phyloP scores from a whole-genome alignment of 768 basidiomycete genomes.

The Hericium rajendrae region DNA sequence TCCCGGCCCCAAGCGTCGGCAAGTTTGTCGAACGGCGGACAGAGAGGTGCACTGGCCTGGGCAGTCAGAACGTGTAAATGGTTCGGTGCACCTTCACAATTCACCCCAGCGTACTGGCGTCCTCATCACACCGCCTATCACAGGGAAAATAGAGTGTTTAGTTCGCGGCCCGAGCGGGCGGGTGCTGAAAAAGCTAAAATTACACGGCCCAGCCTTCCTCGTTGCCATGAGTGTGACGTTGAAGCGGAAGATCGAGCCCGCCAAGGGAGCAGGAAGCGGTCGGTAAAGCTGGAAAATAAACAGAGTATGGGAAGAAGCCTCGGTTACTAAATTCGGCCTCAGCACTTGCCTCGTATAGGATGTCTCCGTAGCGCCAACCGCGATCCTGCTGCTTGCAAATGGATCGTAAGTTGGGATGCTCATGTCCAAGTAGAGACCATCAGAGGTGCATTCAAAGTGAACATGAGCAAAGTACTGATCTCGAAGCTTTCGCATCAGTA shows the following conservation, averaged over 20 bases:
- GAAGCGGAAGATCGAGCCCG: not conserved
- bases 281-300: not conserved
- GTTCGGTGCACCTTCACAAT: not conserved
- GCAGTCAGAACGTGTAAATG: not conserved
- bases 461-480: too few species aligned
- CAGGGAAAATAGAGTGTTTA: not conserved
- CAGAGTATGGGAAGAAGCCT: not conserved
- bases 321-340: not conserved
- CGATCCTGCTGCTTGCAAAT: too few species aligned
- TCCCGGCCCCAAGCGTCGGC: not conserved
- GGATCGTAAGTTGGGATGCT: too few species aligned
- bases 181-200: not conserved
- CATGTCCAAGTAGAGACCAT: too few species aligned
- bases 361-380: not conserved
- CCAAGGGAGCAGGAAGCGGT: not conserved
- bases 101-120: not conserved
- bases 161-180: not conserved
- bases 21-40: not conserved
- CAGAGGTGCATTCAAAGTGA: too few species aligned
- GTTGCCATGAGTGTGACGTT: not conserved
- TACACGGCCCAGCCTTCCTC: not conserved
- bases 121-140: not conserved
- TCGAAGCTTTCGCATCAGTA: too few species aligned
- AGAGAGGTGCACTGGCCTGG: not conserved
- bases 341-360: not conserved